These are phyloP conservation scores for Xylaria palmicola DNA, from an alignment of 495 filamentous ascomycete species.

Conservation along the genomic window DNA sequence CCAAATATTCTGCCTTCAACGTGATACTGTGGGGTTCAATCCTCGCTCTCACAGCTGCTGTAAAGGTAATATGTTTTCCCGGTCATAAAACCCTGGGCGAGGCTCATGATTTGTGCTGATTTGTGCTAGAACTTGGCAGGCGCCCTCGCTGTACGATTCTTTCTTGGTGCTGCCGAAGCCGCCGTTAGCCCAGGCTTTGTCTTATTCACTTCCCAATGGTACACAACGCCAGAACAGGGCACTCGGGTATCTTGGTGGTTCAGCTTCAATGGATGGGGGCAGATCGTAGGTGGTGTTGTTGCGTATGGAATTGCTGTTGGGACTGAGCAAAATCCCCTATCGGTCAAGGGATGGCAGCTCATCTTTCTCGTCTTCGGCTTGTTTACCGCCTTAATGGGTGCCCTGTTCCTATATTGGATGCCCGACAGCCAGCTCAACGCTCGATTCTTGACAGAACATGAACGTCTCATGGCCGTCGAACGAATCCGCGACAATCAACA, in stretches of 20 bases:
- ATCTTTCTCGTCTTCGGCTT: slow-evolving; percentile 66
- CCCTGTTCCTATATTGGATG: slow-evolving; percentile 61
- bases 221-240: slow-evolving; percentile 60
- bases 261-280: slow-evolving; percentile 60
- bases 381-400: slow-evolving; percentile 56
- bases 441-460: slow-evolving; percentile 62
- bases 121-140: slow-evolving; percentile 36
- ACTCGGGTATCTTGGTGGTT: slow-evolving; percentile 61
- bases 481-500: slow-evolving; percentile 64
- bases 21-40: slow-evolving; percentile 60
- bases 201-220: slow-evolving; percentile 64
- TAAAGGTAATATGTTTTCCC: slow-evolving; percentile 15
- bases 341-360: slow-evolving; percentile 65
- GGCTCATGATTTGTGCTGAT: slow-evolving; percentile 17
- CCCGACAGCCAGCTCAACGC: slow-evolving; percentile 71
- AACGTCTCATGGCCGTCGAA: slow-evolving; percentile 58
- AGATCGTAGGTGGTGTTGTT: slow-evolving; percentile 61
- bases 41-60: slow-evolving; percentile 53
- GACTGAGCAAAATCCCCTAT: slow-evolving; percentile 48
- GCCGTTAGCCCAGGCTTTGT: slow-evolving; percentile 65
- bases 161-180: slow-evolving; percentile 61
- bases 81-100: background rate
- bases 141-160: slow-evolving; percentile 57
- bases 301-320: slow-evolving; percentile 66
- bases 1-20: slow-evolving; percentile 58